Percentiles rank a stretch among this genome's conserved stretches.
Conservation (phyloP, 768 basidiomycete species). For the Psilocybe cyanescens region DNA sequence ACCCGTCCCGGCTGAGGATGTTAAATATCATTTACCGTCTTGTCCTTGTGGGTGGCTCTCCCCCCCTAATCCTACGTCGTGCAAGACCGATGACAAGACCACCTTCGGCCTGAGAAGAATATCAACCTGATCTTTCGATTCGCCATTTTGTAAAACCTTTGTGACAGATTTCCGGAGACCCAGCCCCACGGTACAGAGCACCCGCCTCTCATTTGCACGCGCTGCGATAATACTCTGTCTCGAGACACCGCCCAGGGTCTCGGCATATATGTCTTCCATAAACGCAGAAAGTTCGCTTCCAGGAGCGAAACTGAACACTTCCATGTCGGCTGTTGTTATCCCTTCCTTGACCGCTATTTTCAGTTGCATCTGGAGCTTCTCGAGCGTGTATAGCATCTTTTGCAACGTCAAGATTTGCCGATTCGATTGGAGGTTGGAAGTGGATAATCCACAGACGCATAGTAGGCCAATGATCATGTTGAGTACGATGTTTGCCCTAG, state of each 20-base stretch:
- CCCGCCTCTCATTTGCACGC: not conserved
- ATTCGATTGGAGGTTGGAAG: conserved; percentile 11
- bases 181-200: conserved; percentile 15
- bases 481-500: not conserved
- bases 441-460: conserved; percentile 24
- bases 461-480: conserved; percentile 17
- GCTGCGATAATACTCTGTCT: not conserved
- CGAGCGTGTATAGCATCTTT: conserved; percentile 17
- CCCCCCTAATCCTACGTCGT: not conserved
- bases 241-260: not conserved
- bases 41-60: not conserved
- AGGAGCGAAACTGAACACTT: not conserved
- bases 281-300: not conserved
- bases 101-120: conserved; percentile 17
- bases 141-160: conserved; percentile 13
- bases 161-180: conserved; percentile 16
- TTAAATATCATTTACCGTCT: not conserved
- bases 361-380: conserved; percentile 18
- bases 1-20: too few species aligned
- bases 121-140: conserved; percentile 4
- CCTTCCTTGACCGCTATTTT: conserved; percentile 21
- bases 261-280: conserved; percentile 14
- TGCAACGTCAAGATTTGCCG: conserved; percentile 16
- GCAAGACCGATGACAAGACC: conserved; percentile 10
- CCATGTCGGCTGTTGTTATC: conserved; percentile 10